Evolutionary conservation across 805 yeast genomes (phyloP).

Genomic region (Ogataea sp.): DNA sequence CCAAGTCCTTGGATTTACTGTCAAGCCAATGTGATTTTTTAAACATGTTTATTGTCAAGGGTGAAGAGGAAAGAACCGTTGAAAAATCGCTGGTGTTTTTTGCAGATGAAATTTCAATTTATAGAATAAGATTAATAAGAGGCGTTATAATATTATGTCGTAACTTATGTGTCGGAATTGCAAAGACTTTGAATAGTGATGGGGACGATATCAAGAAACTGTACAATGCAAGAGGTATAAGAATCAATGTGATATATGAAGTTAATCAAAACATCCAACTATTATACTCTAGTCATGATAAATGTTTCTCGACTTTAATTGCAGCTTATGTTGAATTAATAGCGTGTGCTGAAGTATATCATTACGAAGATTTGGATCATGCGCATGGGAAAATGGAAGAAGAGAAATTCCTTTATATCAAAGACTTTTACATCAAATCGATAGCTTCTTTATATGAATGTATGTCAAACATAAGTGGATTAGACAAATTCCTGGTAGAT

Average conservation of each 20-base stretch:
- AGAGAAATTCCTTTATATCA: neutral
- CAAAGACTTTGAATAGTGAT: slow-evolving; percentile 2
- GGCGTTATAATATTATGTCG: slow-evolving; percentile 16
- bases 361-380: neutral
- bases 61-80: neutral
- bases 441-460: slow-evolving; percentile 10
- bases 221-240: slow-evolving; percentile 5
- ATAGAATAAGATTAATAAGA: slow-evolving; percentile 10
- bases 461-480: slow-evolving; percentile 10
- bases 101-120: slow-evolving; percentile 2
- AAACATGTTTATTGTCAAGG: neutral
- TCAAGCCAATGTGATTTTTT: neutral
- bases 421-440: slow-evolving; percentile 2
- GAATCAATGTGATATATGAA: slow-evolving; percentile 1
- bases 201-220: slow-evolving; percentile 5
- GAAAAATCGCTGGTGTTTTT: neutral
- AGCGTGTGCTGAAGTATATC: neutral
- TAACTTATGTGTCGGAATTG: slow-evolving; percentile 15
- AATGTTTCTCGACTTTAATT: neutral
- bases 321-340: neutral
- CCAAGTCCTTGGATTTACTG: slow-evolving; percentile 4
- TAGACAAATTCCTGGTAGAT: neutral
- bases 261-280: neutral
- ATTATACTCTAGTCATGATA: neutral
- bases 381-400: neutral